phyloP scores from a whole-genome alignment of 2,329 filamentous ascomycete genomes.

The Xylariaceae sp. region DNA sequence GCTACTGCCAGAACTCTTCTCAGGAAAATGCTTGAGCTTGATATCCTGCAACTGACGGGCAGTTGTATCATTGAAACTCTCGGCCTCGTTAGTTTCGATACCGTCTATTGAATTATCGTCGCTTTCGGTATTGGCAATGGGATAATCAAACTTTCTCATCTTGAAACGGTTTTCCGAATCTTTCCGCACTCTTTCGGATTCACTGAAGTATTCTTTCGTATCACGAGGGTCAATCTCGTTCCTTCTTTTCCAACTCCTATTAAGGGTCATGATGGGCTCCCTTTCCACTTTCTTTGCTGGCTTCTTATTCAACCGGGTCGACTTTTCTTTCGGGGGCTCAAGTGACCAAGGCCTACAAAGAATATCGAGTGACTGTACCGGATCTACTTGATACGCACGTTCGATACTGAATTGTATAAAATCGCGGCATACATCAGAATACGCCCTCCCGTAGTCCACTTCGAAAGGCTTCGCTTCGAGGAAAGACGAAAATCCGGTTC shows the following conservation, averaged over 20 bases:
- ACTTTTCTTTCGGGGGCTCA: conserved; percentile 11
- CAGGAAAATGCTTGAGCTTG: too few relatives aligned
- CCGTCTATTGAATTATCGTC: not conserved
- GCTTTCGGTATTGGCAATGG: not conserved
- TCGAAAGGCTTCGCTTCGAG: conserved; percentile 36
- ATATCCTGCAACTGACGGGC: too few relatives aligned
- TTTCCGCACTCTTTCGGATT: not conserved
- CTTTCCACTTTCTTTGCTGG: not conserved
- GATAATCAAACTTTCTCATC: not conserved
- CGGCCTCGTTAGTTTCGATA: too few relatives aligned
- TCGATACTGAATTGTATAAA: conserved; percentile 44
- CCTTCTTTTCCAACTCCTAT: not conserved
- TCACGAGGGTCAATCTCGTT: not conserved
- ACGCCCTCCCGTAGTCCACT: conserved; percentile 42
- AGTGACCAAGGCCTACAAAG: conserved; percentile 48
- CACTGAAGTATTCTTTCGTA: not conserved
- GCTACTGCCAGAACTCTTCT: not conserved
- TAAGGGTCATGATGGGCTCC: not conserved
- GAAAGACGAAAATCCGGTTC: conserved; percentile 20
- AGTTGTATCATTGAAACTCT: too few relatives aligned
- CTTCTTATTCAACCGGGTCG: not conserved
- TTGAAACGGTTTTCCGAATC: not conserved
- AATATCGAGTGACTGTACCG: conserved; percentile 42
- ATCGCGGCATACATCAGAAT: conserved; percentile 42
- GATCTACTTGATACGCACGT: conserved; percentile 23